Evolutionary conservation across 1,284 basidiomycete species (phyloP).

Genomic region (Ceratobasidium sp.): DNA sequence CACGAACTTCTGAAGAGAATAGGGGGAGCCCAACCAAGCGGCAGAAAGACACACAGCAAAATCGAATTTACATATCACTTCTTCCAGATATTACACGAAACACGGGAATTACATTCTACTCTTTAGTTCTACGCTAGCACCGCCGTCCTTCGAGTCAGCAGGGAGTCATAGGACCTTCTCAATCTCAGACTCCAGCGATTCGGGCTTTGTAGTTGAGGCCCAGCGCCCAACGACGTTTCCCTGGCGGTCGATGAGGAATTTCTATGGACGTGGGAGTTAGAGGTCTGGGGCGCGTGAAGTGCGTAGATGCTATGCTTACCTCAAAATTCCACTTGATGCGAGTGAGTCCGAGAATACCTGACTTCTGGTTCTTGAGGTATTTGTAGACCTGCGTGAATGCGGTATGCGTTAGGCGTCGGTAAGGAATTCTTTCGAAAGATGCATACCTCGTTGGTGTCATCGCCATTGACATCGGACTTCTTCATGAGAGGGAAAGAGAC

Average conservation of each 20-base stretch:
- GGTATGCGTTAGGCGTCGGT: neutral
- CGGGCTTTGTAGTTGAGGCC: slow-evolving; percentile 83
- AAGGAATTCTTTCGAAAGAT: neutral
- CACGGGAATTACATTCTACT: slow-evolving; percentile 15
- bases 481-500: slow-evolving; percentile 88
- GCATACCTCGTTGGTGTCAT: slow-evolving; percentile 60
- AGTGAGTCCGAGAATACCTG: slow-evolving; percentile 78
- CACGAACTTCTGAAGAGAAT: too few relatives aligned
- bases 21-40: too few relatives aligned
- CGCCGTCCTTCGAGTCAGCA: neutral
- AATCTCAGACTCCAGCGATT: slow-evolving; percentile 73
- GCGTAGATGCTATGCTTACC: slow-evolving; percentile 59
- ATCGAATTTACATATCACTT: neutral
- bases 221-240: slow-evolving; percentile 83
- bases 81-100: neutral
- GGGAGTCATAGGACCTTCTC: slow-evolving; percentile 64
- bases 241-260: slow-evolving; percentile 58
- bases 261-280: slow-evolving; percentile 65
- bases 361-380: slow-evolving; percentile 85
- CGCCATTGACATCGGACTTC: slow-evolving; percentile 94
- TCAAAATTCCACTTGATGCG: slow-evolving; percentile 73
- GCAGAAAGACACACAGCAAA: too few relatives aligned
- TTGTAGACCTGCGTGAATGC: slow-evolving; percentile 73
- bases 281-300: slow-evolving; percentile 55
- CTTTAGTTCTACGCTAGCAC: neutral